Conservation (phyloP, 1,139 yeast species). For the Kluyveromyces marxianus region DNA sequence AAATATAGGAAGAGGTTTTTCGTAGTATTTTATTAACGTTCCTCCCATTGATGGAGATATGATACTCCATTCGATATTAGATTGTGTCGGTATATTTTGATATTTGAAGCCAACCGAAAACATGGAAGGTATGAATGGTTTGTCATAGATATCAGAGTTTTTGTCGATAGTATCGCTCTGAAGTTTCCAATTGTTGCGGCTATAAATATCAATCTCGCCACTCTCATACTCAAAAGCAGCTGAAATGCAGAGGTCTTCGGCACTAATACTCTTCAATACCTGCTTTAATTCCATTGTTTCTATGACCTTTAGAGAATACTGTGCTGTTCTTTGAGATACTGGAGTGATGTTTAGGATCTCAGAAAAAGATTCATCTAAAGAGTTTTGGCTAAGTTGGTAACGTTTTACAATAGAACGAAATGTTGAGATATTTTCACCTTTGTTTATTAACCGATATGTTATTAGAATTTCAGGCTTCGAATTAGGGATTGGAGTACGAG, state of each 20-base stretch:
- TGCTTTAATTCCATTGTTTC: not conserved
- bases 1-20: constrained; percentile 18
- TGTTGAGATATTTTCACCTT: constrained; percentile 2
- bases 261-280: not conserved
- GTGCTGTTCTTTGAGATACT: not conserved
- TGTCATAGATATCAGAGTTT: not conserved
- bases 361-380: not conserved
- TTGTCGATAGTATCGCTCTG: constrained; percentile 16
- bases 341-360: not conserved
- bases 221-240: constrained; percentile 23
- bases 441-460: constrained; percentile 21
- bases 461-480: constrained; percentile 25
- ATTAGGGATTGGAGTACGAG: constrained; percentile 27
- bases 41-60: constrained; percentile 30
- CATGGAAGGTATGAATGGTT: constrained; percentile 24
- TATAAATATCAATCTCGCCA: constrained; percentile 23
- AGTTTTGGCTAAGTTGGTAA: constrained; percentile 9
- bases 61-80: constrained; percentile 25
- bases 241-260: constrained; percentile 8
- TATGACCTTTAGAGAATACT: not conserved
- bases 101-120: constrained; percentile 25
- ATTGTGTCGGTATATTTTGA: constrained; percentile 18
- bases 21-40: constrained; percentile 20
- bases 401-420: constrained; percentile 23
- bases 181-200: constrained; percentile 26